These are phyloP conservation scores for Tremella mesenterica DNA, from an alignment of 768 basidiomycete genomes.

Conservation along the genomic window DNA sequence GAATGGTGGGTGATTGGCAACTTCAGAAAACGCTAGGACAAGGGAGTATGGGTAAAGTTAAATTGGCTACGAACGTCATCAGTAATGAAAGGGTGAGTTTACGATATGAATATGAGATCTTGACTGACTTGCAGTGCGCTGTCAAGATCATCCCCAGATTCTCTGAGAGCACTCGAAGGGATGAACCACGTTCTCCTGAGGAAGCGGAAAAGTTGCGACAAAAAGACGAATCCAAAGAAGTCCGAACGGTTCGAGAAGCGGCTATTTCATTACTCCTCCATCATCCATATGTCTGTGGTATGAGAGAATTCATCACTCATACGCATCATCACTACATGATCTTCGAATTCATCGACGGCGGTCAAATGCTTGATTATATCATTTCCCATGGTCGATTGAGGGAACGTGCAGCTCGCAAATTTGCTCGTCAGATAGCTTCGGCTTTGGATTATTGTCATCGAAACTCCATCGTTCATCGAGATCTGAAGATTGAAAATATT, in stretches of 20 bases:
- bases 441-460: slow-evolving; percentile 94
- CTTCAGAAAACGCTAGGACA: slow-evolving; percentile 94
- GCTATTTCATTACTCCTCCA: slow-evolving; percentile 89
- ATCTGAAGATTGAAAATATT: slow-evolving; percentile 99
- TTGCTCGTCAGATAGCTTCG: slow-evolving; percentile 91
- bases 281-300: slow-evolving; percentile 97
- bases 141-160: slow-evolving; percentile 95
- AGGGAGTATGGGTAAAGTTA: slow-evolving; percentile 98
- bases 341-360: slow-evolving; percentile 95
- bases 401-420: slow-evolving; percentile 92
- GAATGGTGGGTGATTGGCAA: slow-evolving; percentile 83
- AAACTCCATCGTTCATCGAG: slow-evolving; percentile 92
- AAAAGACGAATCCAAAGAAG: slow-evolving; percentile 91
- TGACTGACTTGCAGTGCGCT: slow-evolving; percentile 59
- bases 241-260: slow-evolving; percentile 89
- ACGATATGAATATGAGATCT: no score
- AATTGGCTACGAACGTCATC: slow-evolving; percentile 78
- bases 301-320: slow-evolving; percentile 97
- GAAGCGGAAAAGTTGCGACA: slow-evolving; percentile 61
- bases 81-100: slow-evolving; percentile 82
- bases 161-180: slow-evolving; percentile 52
- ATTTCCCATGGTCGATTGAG: slow-evolving; percentile 93
- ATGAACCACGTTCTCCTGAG: slow-evolving; percentile 45
- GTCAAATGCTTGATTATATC: slow-evolving; percentile 99
- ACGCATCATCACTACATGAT: slow-evolving; percentile 99